Percentiles rank a stretch among this genome's conserved stretches.
Evolutionary conservation across 2,329 filamentous ascomycete species (phyloP).

Genomic region (Emergomyces africanus): DNA sequence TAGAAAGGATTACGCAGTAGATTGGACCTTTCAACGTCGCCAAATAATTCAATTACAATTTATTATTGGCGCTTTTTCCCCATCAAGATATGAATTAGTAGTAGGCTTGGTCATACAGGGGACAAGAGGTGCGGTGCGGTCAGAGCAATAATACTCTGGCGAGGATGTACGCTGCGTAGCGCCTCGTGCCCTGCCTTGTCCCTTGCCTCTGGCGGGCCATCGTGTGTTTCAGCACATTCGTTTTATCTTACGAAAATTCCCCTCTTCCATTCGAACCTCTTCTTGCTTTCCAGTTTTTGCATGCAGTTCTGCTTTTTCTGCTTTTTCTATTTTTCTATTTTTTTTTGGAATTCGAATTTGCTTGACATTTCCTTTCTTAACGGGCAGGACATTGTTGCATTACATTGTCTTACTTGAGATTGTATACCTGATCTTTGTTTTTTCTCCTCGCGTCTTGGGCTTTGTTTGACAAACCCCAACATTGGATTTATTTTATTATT

Average conservation of each 20-base stretch:
- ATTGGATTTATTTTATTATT: too few relatives aligned
- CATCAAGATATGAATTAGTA: neutral
- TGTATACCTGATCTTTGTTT: neutral
- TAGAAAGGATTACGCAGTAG: neutral
- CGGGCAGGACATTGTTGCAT: neutral
- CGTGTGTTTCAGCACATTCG: neutral
- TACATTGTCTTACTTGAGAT: neutral
- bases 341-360: too few relatives aligned
- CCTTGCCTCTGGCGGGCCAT: neutral
- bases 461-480: neutral
- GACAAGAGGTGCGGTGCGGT: neutral
- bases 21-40: neutral
- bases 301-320: neutral
- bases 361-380: neutral
- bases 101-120: neutral
- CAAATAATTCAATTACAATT: neutral
- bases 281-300: neutral
- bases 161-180: neutral
- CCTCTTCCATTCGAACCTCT: neutral
- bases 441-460: neutral
- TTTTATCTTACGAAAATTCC: neutral
- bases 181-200: neutral
- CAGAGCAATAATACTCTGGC: neutral
- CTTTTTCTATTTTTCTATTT: neutral
- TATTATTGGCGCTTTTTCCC: neutral